phyloP scores from a whole-genome alignment of 1,139 yeast species.

The Tardiomyces digboiensis region DNA sequence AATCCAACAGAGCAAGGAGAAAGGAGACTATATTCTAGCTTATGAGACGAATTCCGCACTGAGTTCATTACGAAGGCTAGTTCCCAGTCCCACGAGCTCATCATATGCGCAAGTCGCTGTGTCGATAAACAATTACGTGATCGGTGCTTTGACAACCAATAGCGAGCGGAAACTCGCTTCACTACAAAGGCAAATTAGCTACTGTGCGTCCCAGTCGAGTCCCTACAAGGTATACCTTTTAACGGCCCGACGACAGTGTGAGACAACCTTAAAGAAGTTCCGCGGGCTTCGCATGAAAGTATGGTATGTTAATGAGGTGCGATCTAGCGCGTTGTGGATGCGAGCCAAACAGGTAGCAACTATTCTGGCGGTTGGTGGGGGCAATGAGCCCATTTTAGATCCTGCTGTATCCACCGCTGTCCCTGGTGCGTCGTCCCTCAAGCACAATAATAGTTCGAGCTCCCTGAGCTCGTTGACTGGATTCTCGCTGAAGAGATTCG shows the following conservation, averaged over 20 bases:
- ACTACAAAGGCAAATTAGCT: not conserved
- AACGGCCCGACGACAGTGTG: not conserved
- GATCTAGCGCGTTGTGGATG: constrained; percentile 20
- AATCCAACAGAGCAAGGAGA: not conserved
- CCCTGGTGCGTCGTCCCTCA: constrained; percentile 4
- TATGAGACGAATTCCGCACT: constrained; percentile 3
- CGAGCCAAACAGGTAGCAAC: constrained; percentile 22
- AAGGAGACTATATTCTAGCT: not conserved
- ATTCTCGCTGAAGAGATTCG: not conserved
- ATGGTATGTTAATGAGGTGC: constrained; percentile 27
- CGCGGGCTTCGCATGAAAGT: constrained; percentile 15
- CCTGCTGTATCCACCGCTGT: not conserved
- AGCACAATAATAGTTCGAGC: constrained; percentile 7
- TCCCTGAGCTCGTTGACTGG: constrained; percentile 9
- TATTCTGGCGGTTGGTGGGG: constrained; percentile 7
- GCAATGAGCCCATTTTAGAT: not conserved
- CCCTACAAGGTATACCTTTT: not conserved
- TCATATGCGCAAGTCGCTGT: not conserved
- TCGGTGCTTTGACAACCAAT: not conserved
- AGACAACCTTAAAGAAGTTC: not conserved
- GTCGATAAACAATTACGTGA: not conserved
- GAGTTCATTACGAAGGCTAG: constrained; percentile 1
- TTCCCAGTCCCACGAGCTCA: not conserved
- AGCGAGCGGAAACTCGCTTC: not conserved
- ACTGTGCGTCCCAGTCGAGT: not conserved